Evolutionary conservation across 352 stramenopile genomes (phyloP).

Genomic region (Elongisporangium undulatum): DNA sequence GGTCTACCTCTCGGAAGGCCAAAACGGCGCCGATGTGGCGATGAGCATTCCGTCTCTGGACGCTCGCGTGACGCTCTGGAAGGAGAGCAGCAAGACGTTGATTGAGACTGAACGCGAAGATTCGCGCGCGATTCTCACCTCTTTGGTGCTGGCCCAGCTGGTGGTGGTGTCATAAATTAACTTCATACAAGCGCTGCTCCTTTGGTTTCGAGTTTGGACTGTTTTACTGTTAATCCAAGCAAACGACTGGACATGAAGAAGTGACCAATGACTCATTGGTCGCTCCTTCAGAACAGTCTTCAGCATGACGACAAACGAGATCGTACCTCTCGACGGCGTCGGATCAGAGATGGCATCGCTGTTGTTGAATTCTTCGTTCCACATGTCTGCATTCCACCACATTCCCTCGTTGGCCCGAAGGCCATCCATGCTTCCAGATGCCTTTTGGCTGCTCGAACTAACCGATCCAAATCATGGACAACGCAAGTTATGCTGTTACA

Average conservation of each 20-base stretch:
- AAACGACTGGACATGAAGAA: background rate
- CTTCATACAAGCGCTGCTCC: background rate
- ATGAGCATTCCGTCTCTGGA: constrained; percentile 79
- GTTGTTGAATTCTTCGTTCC: background rate
- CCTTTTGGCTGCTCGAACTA: background rate
- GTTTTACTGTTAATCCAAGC: background rate
- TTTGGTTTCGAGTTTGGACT: background rate
- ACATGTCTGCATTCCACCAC: background rate
- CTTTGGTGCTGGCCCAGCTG: constrained; percentile 46
- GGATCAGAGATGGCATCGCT: background rate
- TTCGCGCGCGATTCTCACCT: constrained; percentile 51
- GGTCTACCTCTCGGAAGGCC: constrained; percentile 78
- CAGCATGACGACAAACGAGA: background rate
- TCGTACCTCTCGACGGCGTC: background rate
- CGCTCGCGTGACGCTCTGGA: constrained; percentile 72
- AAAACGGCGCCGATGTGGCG: constrained; percentile 72
- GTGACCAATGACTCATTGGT: no score
- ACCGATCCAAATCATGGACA: background rate
- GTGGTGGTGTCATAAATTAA: constrained; percentile 21
- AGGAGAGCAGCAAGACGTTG: constrained; percentile 66
- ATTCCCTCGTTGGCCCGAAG: background rate
- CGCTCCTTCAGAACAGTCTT: background rate
- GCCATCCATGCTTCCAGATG: background rate
- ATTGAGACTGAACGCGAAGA: constrained; percentile 80
- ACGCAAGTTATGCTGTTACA: background rate